Evolutionary conservation across 1,284 basidiomycete species (phyloP), one percentile per base, ranked within the genome.

Genomic region (Earliella scabrosa): DNA sequence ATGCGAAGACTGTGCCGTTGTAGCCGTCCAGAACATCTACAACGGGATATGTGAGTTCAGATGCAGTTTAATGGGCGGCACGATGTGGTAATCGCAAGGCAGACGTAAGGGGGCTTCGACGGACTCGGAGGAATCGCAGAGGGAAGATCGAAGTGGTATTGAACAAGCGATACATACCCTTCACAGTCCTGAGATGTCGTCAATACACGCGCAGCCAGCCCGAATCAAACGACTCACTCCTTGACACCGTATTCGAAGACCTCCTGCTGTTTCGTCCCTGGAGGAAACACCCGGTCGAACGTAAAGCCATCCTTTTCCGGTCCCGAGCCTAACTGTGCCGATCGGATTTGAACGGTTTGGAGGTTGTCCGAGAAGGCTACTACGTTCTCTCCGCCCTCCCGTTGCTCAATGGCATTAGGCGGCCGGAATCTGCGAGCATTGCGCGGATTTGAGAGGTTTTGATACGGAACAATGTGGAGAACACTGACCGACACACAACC

Each of bases 181-280:
- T 88, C 39, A 92, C 90, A 66, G 90, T 92, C 61, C 90, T 92
- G 52, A 9, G 62, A 54, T 46, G 49, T 58, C 61, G 50, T 45
- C 54, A 44, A 57, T 32, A 24, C 38, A 34, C 11, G 45, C n/a
- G 8, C 13, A 39, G 14, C 9, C 27, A 13, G 21, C 52, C 49
- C 40, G 24, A 55, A 26, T 23, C 11, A 29, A 39, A 16, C 34
- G 63, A 86, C 85, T 78, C 69, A 93, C 91, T 95, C 95, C 76
- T 96, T 98, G 57, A 99, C 93, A 60, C 97, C 97, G 75, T 97
- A 99, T 73, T 99, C 95, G 71, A 99, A 99, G 47, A 99, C 95
- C 71, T 99, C 95, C 50, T 88, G 80, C 74, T 99, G 97, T 74
- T 86, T 83, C 26, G 96, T 95, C 44, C 83, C 85, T 82, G 97